phyloP scores from a whole-genome alignment of 768 basidiomycete species.

The Termitomyces sp. region DNA sequence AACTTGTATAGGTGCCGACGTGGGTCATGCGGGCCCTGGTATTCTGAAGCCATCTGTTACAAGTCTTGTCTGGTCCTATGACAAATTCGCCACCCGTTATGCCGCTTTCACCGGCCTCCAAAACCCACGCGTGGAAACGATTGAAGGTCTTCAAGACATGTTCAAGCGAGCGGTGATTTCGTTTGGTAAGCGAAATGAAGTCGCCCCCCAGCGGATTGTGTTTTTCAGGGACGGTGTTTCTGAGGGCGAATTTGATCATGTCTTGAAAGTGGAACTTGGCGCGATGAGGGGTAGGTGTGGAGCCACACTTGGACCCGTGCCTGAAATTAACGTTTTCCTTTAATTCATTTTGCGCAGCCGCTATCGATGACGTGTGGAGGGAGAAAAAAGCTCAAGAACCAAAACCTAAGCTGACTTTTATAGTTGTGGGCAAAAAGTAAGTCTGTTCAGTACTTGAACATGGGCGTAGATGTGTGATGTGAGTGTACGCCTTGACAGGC shows the following conservation, averaged over 20 bases:
- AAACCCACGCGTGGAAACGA: constrained; percentile 40
- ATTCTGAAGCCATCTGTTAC: constrained; percentile 48
- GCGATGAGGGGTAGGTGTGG: constrained; percentile 9
- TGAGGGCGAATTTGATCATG: constrained; percentile 22
- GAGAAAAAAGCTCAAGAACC: constrained; percentile 20
- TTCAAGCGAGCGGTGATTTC: constrained; percentile 17
- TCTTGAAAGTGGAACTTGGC: constrained; percentile 14
- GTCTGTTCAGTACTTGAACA: background rate
- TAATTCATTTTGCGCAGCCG: constrained; percentile 18
- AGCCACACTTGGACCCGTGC: background rate
- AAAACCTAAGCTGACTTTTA: constrained; percentile 44
- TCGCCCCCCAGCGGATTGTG: constrained; percentile 9
- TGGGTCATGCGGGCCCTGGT: constrained; percentile 61
- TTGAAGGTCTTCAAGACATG: constrained; percentile 37
- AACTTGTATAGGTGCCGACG: constrained; percentile 39
- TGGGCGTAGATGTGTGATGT: background rate
- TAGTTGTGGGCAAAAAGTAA: constrained; percentile 51
- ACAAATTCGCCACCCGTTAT: constrained; percentile 41
- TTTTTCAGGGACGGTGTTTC: constrained; percentile 25
- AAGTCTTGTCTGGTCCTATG: constrained; percentile 52
- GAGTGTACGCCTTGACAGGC: constrained; percentile 14
- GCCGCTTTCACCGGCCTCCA: constrained; percentile 37
- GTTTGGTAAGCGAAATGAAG: constrained; percentile 6
- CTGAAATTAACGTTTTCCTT: background rate
- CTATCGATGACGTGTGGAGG: constrained; percentile 27